phyloP scores from a whole-genome alignment of 2,329 filamentous ascomycete species.

The Biscogniauxia sp. region DNA sequence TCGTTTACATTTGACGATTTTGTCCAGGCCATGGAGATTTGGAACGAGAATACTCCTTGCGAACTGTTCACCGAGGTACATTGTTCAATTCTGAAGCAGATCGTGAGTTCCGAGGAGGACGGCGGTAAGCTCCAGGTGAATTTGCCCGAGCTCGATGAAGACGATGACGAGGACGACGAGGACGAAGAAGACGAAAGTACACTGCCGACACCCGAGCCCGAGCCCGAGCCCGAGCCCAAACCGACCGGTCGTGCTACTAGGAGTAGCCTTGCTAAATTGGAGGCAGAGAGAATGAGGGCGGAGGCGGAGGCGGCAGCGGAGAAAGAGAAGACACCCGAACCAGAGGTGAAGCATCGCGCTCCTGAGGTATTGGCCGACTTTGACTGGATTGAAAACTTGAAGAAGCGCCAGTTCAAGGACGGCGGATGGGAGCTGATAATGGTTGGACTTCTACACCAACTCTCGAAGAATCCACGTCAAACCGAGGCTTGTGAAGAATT shows the following conservation, averaged over 20 bases:
- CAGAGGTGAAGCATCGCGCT: slow-evolving; percentile 61
- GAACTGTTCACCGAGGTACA: slow-evolving; percentile 89
- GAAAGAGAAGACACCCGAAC: slow-evolving; percentile 44
- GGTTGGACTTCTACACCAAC: slow-evolving; percentile 79
- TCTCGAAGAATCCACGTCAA: slow-evolving; percentile 72
- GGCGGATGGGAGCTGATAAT: slow-evolving; percentile 92
- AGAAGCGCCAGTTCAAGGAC: slow-evolving; percentile 78
- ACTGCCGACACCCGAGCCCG: slow-evolving; percentile 63
- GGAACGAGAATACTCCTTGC: slow-evolving; percentile 70
- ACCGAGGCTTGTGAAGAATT: slow-evolving; percentile 75
- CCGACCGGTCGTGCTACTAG: slow-evolving; percentile 71
- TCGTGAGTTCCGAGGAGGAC: slow-evolving; percentile 73
- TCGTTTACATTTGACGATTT: slow-evolving; percentile 99
- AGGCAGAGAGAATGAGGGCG: slow-evolving; percentile 66
- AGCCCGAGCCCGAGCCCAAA: slow-evolving; percentile 67
- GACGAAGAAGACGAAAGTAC: slow-evolving; percentile 56
- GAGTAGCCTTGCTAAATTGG: slow-evolving; percentile 79
- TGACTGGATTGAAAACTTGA: slow-evolving; percentile 82
- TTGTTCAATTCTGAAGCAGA: slow-evolving; percentile 82
- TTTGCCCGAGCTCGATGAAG: slow-evolving; percentile 71
- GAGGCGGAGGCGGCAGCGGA: slow-evolving; percentile 54
- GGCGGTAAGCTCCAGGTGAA: slow-evolving; percentile 77
- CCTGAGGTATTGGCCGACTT: slow-evolving; percentile 72
- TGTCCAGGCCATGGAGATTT: slow-evolving; percentile 78
- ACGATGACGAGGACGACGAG: slow-evolving; percentile 64